A percentile compares a stretch with the other conserved stretches of the same genome.
phyloP scores from a whole-genome alignment of 1,284 basidiomycete genomes.

The Heterobasidion irregulare region DNA sequence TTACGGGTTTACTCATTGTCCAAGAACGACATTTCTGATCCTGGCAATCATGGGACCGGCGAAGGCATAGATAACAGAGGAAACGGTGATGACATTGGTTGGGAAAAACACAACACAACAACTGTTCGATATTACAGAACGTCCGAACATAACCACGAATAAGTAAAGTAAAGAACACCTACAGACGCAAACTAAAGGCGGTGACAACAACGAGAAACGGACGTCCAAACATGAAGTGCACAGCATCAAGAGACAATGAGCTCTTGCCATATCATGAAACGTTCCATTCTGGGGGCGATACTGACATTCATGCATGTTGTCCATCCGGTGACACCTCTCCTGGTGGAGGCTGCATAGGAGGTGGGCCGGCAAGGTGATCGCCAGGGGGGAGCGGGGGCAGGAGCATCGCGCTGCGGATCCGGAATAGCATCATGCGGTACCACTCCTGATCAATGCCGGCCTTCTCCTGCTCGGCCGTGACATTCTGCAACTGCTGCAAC shows the following conservation, averaged over 20 bases:
- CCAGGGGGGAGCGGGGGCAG: conserved; percentile 31
- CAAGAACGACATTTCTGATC: too few relatives aligned
- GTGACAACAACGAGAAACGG: background rate
- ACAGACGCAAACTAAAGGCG: background rate
- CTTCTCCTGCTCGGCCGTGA: conserved; percentile 73
- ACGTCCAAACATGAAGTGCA: background rate
- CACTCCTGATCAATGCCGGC: conserved; percentile 69
- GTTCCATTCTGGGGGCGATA: background rate
- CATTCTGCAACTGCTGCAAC: conserved; percentile 57
- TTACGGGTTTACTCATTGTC: too few relatives aligned
- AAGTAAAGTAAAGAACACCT: background rate
- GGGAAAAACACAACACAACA: too few relatives aligned
- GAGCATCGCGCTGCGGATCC: conserved; percentile 62
- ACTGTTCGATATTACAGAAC: too few relatives aligned
- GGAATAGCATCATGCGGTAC: conserved; percentile 75
- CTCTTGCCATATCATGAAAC: background rate
- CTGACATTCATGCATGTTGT: background rate
- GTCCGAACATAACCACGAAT: background rate
- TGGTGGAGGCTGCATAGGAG: conserved; percentile 7
- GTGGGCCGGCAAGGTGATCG: conserved; percentile 10
- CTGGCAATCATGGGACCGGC: too few relatives aligned
- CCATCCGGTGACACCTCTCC: conserved; percentile 6
- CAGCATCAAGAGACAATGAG: background rate
- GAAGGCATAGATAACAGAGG: too few relatives aligned
- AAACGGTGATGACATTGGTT: too few relatives aligned